These are phyloP conservation scores for Aphanocladium album DNA, from an alignment of 2,329 filamentous ascomycete genomes.

Conservation along the genomic window DNA sequence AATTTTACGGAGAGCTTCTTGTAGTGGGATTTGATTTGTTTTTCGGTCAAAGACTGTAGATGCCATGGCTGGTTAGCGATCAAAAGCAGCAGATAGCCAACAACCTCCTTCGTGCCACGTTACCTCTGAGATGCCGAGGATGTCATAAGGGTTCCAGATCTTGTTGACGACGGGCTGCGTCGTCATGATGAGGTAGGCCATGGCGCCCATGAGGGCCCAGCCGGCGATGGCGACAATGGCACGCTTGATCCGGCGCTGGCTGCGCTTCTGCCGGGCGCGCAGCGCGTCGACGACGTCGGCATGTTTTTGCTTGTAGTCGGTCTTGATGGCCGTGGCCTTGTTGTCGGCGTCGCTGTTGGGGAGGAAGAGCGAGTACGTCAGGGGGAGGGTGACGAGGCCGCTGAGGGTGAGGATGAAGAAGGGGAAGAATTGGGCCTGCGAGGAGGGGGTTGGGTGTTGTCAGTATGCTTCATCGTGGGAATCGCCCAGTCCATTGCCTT, in stretches of 20 bases:
- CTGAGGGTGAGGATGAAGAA: conserved; percentile 95
- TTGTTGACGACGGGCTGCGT: conserved; percentile 68
- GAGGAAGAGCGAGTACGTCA: conserved; percentile 83
- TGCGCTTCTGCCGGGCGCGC: conserved; percentile 81
- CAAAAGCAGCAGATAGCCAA: not conserved
- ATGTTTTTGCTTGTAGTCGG: conserved; percentile 76
- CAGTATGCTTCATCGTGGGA: not conserved
- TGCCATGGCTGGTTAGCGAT: not conserved
- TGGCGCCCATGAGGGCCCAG: conserved; percentile 80
- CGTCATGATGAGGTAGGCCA: conserved; percentile 84
- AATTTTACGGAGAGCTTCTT: conserved; percentile 77
- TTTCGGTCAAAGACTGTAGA: conserved; percentile 70
- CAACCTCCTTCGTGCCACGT: conserved; percentile 19
- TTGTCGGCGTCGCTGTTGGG: conserved; percentile 71
- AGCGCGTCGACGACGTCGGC: conserved; percentile 76
- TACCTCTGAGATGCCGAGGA: conserved; percentile 80
- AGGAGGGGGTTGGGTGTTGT: not conserved
- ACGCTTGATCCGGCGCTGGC: conserved; percentile 83
- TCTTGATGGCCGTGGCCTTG: conserved; percentile 75
- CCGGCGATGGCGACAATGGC: conserved; percentile 69
- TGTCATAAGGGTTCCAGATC: conserved; percentile 96
- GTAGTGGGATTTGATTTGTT: conserved; percentile 88
- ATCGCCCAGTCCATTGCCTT: not conserved
- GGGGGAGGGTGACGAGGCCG: conserved; percentile 79
- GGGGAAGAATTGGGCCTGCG: conserved; percentile 93